Percentiles rank a stretch among this genome's conserved stretches.
phyloP scores from a whole-genome alignment of 192 early-diverging fungal species.

The Coemansia sp. region DNA sequence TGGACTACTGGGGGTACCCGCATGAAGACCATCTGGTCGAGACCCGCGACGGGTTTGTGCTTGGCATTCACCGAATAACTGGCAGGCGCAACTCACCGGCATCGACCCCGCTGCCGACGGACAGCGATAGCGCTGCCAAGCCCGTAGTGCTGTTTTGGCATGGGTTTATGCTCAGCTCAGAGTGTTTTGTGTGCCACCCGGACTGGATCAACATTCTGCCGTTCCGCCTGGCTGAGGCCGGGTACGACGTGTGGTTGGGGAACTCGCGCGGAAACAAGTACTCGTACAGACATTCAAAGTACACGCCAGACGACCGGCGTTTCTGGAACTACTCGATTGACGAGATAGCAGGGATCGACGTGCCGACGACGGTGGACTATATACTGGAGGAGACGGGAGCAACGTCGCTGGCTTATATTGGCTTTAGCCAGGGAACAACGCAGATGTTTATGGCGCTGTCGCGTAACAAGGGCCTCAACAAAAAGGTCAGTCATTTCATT shows the following conservation, averaged over 20 bases:
- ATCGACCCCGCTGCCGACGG: background rate
- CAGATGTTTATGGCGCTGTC: constrained; percentile 85
- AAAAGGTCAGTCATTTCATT: constrained; percentile 82
- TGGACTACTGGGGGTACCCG: constrained; percentile 67
- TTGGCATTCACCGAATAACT: constrained; percentile 79
- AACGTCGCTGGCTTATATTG: constrained; percentile 80
- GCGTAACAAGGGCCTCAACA: constrained; percentile 69
- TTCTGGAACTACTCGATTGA: constrained; percentile 97
- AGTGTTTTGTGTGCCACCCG: constrained; percentile 85
- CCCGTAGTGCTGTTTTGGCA: constrained; percentile 94
- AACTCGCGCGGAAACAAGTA: constrained; percentile 96
- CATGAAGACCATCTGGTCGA: constrained; percentile 78
- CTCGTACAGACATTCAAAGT: constrained; percentile 71
- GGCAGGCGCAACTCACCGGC: constrained; percentile 17
- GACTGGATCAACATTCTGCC: constrained; percentile 71
- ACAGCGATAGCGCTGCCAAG: constrained; percentile 12
- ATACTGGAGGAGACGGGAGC: constrained; percentile 79
- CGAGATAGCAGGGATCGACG: constrained; percentile 79
- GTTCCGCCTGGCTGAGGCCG: constrained; percentile 77
- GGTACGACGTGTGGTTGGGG: constrained; percentile 95
- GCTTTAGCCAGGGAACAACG: constrained; percentile 93
- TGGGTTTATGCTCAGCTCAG: constrained; percentile 89
- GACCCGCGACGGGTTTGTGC: constrained; percentile 79
- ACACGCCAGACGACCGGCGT: constrained; percentile 57
- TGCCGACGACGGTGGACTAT: constrained; percentile 82